A percentile compares a stretch with the other conserved stretches of the same genome.
These are phyloP conservation scores for Phallus indusiatus DNA, from an alignment of 768 basidiomycete genomes.

Conservation along the genomic window DNA sequence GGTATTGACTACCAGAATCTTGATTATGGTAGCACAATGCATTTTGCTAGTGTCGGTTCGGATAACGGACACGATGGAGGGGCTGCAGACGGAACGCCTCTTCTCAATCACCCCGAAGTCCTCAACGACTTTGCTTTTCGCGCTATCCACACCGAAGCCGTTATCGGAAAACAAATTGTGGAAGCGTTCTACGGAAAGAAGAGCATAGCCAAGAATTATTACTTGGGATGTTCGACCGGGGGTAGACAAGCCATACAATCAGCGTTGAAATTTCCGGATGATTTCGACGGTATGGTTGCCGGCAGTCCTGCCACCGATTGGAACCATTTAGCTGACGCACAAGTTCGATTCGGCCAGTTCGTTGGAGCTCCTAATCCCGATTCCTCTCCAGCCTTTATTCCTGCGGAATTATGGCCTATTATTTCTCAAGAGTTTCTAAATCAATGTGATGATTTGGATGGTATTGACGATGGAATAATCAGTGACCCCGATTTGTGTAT, in stretches of 20 bases:
- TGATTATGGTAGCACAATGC: conserved; percentile 14
- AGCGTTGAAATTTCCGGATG: conserved; percentile 22
- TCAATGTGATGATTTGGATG: conserved; percentile 25
- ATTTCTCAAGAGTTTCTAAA: conserved; percentile 22
- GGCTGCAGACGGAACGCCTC: conserved; percentile 5
- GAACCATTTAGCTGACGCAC: conserved; percentile 15
- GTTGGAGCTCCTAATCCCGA: conserved; percentile 13
- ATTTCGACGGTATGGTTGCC: conserved; percentile 25
- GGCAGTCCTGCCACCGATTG: conserved; percentile 23
- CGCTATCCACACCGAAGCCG: conserved; percentile 19
- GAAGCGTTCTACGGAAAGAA: conserved; percentile 17
- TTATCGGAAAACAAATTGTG: conserved; percentile 21
- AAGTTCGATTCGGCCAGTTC: conserved; percentile 10
- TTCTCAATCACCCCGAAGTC: conserved; percentile 17
- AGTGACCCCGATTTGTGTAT: conserved; percentile 18
- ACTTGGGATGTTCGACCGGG: conserved; percentile 23
- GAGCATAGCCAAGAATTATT: conserved; percentile 19
- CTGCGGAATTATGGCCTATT: conserved; percentile 18
- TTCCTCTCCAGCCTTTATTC: conserved; percentile 16
- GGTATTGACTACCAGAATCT: conserved; percentile 16
- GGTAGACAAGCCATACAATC: conserved; percentile 22
- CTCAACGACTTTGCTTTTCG: conserved; percentile 22
- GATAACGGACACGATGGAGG: conserved; percentile 20
- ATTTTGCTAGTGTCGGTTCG: conserved; percentile 18
- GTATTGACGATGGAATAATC: conserved; percentile 23